Conservation (phyloP, 495 filamentous ascomycete genomes). For the Daldinia decipiens region DNA sequence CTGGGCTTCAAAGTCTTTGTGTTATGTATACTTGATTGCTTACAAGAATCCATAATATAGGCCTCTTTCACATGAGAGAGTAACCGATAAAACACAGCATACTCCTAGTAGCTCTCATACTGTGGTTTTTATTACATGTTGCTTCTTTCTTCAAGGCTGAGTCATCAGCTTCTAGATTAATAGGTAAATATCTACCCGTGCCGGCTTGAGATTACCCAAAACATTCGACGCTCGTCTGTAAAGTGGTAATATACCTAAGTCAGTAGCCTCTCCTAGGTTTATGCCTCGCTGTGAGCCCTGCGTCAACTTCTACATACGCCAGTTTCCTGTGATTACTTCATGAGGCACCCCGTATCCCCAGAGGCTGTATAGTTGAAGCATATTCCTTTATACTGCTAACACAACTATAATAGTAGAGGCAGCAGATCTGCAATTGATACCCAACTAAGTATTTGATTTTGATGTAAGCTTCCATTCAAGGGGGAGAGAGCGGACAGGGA, state of each 20-base stretch:
- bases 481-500: not conserved
- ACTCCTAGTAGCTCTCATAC: not conserved
- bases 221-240: not conserved
- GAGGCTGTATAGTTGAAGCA: not conserved
- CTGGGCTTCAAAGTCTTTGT: not conserved
- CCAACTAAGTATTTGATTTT: not conserved
- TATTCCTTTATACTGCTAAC: not conserved
- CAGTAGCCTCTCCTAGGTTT: not conserved
- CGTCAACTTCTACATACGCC: constrained; percentile 9
- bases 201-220: not conserved
- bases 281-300: not conserved
- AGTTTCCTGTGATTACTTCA: constrained; percentile 13
- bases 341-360: constrained; percentile 24
- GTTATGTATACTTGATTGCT: not conserved
- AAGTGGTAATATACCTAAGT: not conserved
- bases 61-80: not conserved
- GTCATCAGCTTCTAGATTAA: not conserved
- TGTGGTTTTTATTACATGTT: not conserved
- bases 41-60: not conserved
- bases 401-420: not conserved
- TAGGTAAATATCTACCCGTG: not conserved
- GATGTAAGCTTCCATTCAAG: not conserved
- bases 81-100: not conserved
- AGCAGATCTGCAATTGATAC: not conserved
- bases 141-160: not conserved